Evolutionary conservation across 148 eudicot genomes (phyloP), one percentile per base, ranked within the genome.

Genomic region (Vaccinium myrtillus): DNA sequence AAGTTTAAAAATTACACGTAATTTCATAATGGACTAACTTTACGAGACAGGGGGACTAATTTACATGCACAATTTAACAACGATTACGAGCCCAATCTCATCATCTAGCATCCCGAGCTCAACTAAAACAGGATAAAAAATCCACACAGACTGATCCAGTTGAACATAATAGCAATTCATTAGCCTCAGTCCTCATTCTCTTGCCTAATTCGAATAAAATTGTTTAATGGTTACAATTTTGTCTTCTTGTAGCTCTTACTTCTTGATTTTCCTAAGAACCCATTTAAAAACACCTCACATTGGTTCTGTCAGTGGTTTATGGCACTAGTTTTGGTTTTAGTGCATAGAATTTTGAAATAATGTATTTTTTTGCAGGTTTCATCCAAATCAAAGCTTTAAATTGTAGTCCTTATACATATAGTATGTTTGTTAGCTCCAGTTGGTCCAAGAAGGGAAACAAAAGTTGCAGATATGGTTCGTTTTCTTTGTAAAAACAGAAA

Each of bases 361-460:
- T 80, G 71, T 55, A 10, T 32, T 8, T n/a, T 79, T 59, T 59
- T 27, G 0, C 23, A 8, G 53, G 59, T 30, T 43, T 18, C 36
- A 10, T 18, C 9, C 10, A 30, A 4, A 77, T 56, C 80, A n/a
- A n/a, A 18, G 49, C 82, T 58, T 30, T 80, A 39, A 16, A 59
- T 61, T 80, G 46, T 43, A 3, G 46, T 43, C 46, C 46, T 43
- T 43, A 1, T 43, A 43, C 46, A 43, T 43, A 5, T 43, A n/a
- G n/a, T n/a, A 4, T 43, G 46, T 43, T 43, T 43, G 46, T 43
- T 43, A 43, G 46, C 46, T 43, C 46, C 27, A 8, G 48, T 19
- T 79, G 46, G 82, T 59, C 70, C 82, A 56, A 36, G 30, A 49
- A 80, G 15, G 71, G 82, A 61, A 61, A 61, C 30, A 53, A 61